phyloP scores from a whole-genome alignment of 164 flowering plant genomes.

The Dillenia turbinata region DNA sequence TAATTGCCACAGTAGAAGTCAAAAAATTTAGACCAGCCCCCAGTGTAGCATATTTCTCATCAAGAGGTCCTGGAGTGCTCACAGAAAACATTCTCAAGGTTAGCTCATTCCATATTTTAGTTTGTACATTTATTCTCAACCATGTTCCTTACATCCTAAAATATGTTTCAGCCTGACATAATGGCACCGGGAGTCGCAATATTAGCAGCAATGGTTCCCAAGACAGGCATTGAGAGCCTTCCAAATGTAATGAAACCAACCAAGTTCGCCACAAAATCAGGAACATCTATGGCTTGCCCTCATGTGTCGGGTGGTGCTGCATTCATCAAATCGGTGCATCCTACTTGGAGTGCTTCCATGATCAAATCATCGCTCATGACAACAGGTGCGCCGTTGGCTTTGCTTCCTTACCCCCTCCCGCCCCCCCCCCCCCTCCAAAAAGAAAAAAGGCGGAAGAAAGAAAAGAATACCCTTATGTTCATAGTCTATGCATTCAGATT shows the following conservation, averaged over 20 bases:
- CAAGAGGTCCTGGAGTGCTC: constrained; percentile 70
- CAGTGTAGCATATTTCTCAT: constrained; percentile 70
- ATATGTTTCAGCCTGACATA: constrained; percentile 52
- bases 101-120: neutral
- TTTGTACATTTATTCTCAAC: neutral
- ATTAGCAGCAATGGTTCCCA: constrained; percentile 50
- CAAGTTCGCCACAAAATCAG: constrained; percentile 45
- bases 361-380: constrained; percentile 88
- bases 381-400: constrained; percentile 42
- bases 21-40: constrained; percentile 56
- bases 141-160: neutral
- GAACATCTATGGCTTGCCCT: constrained; percentile 96
- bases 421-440: too few species aligned
- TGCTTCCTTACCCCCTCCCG: neutral
- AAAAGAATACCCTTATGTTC: neutral
- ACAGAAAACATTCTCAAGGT: constrained; percentile 86
- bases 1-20: constrained; percentile 47
- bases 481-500: neutral
- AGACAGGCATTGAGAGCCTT: constrained; percentile 21
- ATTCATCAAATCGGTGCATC: constrained; percentile 50
- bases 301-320: constrained; percentile 83
- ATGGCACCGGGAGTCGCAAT: constrained; percentile 80
- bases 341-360: constrained; percentile 61
- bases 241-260: constrained; percentile 39
- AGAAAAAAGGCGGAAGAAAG: too few species aligned